Evolutionary conservation across 1,139 yeast genomes (phyloP), one percentile per base, ranked within the genome.

Genomic region (Geotrichum phurueaensis): DNA sequence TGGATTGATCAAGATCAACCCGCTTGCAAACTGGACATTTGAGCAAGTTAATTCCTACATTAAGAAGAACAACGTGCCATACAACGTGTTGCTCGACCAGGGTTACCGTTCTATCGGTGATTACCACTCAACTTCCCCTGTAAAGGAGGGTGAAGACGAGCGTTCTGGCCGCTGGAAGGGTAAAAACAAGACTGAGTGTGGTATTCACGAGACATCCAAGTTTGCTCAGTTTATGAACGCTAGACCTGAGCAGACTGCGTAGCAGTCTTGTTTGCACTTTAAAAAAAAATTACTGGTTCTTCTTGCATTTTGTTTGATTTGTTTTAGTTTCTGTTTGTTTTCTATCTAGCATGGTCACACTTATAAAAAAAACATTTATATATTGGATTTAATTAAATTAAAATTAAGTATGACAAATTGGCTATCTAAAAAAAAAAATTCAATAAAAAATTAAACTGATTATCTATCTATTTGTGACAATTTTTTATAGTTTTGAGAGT

Each of bases 141-240:
- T 90, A 12, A 83, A 78, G 12, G 97, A 88, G 55, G 96, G 95
- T 4, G 97, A 90, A 70, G 97, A 92, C 71, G 99, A 94, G 72
- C 82, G 99, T 67, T 84, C 96, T 36, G 99, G 99, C 0, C 82
- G 99, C 69, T 94, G 99, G 99, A 87, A 88, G 78, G 97, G 97
- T 1, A 83, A 87, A 72, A 81, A 84, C 4, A 94, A 94, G 77
- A 90, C 97, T 0, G 99, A 94, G 72, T 94, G 99, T 75, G 99
- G 99, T 1, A 91, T 94, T 61, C 99, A 94, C 70, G 87, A 86
- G 67, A 82, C 91, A 1, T 81, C 86, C 48, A 81, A 87, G 64
- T 91, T 86, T 71, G 83, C 89, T 0, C 79, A 87, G 68, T 87
- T 75, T 68, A 70, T 86, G 60, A 63, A 56, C 13, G 43, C 59